phyloP scores from a whole-genome alignment of 1,284 basidiomycete species.

The Rugosomyces carneus region DNA sequence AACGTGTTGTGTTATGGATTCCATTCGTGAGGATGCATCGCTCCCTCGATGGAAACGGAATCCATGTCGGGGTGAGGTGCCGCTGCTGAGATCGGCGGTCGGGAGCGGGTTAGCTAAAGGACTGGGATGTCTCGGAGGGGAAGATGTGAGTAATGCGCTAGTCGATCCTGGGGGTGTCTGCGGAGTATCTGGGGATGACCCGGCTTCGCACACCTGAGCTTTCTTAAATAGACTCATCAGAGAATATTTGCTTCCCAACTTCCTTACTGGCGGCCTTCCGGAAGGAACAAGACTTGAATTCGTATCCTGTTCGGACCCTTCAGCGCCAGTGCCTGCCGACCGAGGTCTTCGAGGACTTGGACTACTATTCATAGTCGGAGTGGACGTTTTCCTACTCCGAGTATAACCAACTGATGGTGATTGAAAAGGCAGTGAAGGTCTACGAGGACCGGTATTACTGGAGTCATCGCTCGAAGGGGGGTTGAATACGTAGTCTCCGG shows the following conservation, averaged over 20 bases:
- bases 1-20: conserved; percentile 17
- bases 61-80: conserved; percentile 19
- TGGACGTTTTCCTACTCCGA: conserved; percentile 25
- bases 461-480: conserved; percentile 22
- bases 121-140: conserved; percentile 12
- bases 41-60: conserved; percentile 29
- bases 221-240: conserved; percentile 59
- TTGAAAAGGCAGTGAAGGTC: conserved; percentile 38
- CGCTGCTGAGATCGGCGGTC: conserved; percentile 4
- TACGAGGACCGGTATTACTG: conserved; percentile 29
- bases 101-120: conserved; percentile 13
- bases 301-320: conserved; percentile 27
- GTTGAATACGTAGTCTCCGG: conserved; percentile 35
- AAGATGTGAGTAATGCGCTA: conserved; percentile 9
- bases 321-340: conserved; percentile 52
- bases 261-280: conserved; percentile 31
- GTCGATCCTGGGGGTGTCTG: conserved; percentile 13
- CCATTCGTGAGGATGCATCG: conserved; percentile 27
- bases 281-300: conserved; percentile 18
- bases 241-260: conserved; percentile 47
- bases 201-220: conserved; percentile 31
- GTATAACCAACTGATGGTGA: conserved; percentile 21
- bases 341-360: conserved; percentile 42
- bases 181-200: conserved; percentile 12
- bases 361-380: conserved; percentile 18